Percentiles rank a stretch among this genome's conserved stretches.
Conservation (phyloP, 805 yeast species). For the Cyberlindnera samutprakarnensis region DNA sequence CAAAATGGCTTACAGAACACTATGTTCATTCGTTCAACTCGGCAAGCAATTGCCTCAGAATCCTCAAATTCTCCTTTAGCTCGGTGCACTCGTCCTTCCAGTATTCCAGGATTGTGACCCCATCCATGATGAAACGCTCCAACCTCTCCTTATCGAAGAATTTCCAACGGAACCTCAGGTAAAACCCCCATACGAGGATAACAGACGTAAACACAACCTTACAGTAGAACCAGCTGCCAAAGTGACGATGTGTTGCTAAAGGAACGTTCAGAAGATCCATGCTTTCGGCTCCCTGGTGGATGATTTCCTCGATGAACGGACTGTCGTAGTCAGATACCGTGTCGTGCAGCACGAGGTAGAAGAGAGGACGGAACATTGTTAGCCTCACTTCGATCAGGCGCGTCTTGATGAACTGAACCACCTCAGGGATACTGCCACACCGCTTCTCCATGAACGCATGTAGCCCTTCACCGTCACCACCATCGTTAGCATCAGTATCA, state of each 20-base stretch:
- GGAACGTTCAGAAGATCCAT: constrained; percentile 16
- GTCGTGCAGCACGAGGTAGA: constrained; percentile 14
- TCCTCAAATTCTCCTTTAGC: constrained; percentile 6
- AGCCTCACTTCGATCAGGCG: constrained; percentile 17
- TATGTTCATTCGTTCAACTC: too few relatives aligned
- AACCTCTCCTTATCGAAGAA: constrained; percentile 9
- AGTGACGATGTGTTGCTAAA: constrained; percentile 20
- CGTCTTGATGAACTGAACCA: constrained; percentile 16
- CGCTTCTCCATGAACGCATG: not conserved
- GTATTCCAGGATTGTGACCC: constrained; percentile 9
- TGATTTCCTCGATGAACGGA: constrained; percentile 12
- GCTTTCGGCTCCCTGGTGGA: constrained; percentile 13
- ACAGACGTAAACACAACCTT: constrained; percentile 11
- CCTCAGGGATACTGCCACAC: constrained; percentile 14
- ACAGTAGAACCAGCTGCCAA: constrained; percentile 21
- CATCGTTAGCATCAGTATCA: not conserved
- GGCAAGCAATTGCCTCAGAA: constrained; percentile 1
- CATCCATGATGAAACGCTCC: constrained; percentile 3
- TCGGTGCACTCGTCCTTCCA: constrained; percentile 19
- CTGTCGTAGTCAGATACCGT: constrained; percentile 5
- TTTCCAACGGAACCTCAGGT: constrained; percentile 6
- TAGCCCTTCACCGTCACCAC: too few relatives aligned
- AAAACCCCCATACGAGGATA: constrained; percentile 7
- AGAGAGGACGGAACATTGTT: constrained; percentile 16
- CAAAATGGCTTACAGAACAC: too few relatives aligned